These are phyloP conservation scores for Pseudoscleropodium purum DNA, from an alignment of 225 moss, liverwort and hornwort species.

Conservation along the genomic window DNA sequence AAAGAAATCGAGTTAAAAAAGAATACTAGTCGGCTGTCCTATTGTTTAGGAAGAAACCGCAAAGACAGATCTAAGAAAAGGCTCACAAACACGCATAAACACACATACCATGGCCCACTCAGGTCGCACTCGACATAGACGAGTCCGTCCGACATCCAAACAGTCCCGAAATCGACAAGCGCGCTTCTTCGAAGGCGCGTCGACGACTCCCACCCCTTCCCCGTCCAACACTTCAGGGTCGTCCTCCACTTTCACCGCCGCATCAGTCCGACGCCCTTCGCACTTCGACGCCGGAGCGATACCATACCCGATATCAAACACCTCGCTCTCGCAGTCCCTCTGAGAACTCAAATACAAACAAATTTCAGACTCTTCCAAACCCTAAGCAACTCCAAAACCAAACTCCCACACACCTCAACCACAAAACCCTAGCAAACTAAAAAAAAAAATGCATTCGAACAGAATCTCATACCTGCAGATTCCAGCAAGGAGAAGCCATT, in stretches of 20 bases:
- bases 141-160: not conserved
- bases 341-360: not conserved
- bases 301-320: not conserved
- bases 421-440: not conserved
- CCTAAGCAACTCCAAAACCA: not conserved
- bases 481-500: conserved; percentile 10
- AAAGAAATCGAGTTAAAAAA: not conserved
- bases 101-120: not conserved
- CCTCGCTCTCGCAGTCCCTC: conserved; percentile 12
- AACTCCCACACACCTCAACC: not conserved
- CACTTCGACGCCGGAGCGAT: not conserved
- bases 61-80: not conserved
- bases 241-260: conserved; percentile 1
- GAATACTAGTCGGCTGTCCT: not conserved
- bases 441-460: not conserved
- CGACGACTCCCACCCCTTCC: not conserved
- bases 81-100: too few relatives aligned
- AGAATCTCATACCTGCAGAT: not conserved
- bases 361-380: not conserved
- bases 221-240: not conserved
- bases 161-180: not conserved
- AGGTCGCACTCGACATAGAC: not conserved
- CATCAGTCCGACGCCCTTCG: conserved; percentile 4
- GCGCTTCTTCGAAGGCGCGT: not conserved
- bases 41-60: not conserved